Conservation (phyloP, 495 filamentous ascomycete genomes). For the Hypomontagnella submonticulosa region DNA sequence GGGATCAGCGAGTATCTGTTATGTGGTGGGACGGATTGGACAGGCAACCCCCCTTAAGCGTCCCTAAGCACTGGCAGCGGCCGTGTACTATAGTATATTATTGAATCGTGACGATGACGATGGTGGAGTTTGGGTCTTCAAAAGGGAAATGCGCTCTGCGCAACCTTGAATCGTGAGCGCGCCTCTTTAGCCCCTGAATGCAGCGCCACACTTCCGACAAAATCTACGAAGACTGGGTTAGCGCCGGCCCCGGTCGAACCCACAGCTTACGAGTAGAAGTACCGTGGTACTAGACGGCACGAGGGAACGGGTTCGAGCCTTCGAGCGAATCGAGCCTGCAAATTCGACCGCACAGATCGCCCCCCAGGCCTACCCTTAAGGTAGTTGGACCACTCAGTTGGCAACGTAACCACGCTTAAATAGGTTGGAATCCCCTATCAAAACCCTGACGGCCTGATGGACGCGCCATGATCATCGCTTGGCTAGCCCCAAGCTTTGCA, state of each 20-base stretch:
- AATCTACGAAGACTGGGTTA: conserved; percentile 32
- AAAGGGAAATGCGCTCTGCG: conserved; percentile 32
- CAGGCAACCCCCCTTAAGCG: background rate
- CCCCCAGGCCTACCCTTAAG: conserved; percentile 37
- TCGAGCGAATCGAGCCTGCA: conserved; percentile 12
- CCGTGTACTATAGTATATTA: conserved; percentile 29
- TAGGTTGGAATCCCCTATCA: conserved; percentile 28
- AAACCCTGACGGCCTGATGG: conserved; percentile 33
- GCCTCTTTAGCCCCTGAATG: conserved; percentile 29
- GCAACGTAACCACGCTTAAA: conserved; percentile 42
- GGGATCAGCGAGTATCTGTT: conserved; percentile 27
- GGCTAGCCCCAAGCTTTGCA: conserved; percentile 30
- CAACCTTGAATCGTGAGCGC: conserved; percentile 28
- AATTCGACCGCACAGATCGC: conserved; percentile 40
- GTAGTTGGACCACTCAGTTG: conserved; percentile 35
- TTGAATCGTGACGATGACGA: conserved; percentile 43
- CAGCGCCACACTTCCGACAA: conserved; percentile 40
- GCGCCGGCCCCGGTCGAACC: conserved; percentile 34
- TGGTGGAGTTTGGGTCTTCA: conserved; percentile 31
- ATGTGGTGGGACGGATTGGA: conserved; percentile 34
- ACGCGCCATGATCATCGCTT: conserved; percentile 29
- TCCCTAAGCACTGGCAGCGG: conserved; percentile 29
- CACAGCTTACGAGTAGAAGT: conserved; percentile 33
- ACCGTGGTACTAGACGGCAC: conserved; percentile 7
- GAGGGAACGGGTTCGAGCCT: conserved; percentile 26